Evolutionary conservation across 306 rosid species (phyloP), one percentile per base, ranked within the genome.

Genomic region (Acmispon strigosus): DNA sequence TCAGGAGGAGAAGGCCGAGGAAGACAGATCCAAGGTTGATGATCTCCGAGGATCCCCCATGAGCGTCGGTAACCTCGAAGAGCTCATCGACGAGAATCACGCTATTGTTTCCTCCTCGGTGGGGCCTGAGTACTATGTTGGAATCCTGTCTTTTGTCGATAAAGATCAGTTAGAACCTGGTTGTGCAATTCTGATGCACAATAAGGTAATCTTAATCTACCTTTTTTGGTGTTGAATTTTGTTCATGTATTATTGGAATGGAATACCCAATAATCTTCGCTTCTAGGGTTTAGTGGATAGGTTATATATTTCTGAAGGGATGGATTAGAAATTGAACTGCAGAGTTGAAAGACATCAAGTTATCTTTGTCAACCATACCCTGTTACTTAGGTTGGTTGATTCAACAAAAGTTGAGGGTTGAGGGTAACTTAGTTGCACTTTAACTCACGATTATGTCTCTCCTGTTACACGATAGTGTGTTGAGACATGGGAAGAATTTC

Each of bases 121-220:
- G 4, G 97, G 99, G 8, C 99, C 97, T 0, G 99, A 94, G 83
- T 94, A 94, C 24, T 94, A 94, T 36, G 99, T 94, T 2, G 96
- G 99, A 6, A 94, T 94, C 27, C 63, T 94, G 78, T 94, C 99
- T 6, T 91, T 94, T 48, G 99, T 94, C 8, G 99, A 94, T 64
- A 94, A 94, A 89, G 99, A 94, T 70, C 99, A 94, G 66, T 80
- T 94, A 15, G 99, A 94, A 81, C 99, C 99, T 73, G 97, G 99
- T 8, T 94, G 97, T 66, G 92, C 99, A 3, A 94, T 94, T 80
- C 75, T 94, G 88, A 94, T 94, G 99, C 99, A 94, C 22, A 94
- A 94, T 71, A 94, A 94, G 96, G 99, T 92, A 42, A 1, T 3
- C 3, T 45, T 78, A 39, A 8, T 8, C 53, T 32, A 32, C 3